Base-by-base conservation (phyloP, 2,329 filamentous ascomycete species). In the Ophiostoma ulmi region DNA sequence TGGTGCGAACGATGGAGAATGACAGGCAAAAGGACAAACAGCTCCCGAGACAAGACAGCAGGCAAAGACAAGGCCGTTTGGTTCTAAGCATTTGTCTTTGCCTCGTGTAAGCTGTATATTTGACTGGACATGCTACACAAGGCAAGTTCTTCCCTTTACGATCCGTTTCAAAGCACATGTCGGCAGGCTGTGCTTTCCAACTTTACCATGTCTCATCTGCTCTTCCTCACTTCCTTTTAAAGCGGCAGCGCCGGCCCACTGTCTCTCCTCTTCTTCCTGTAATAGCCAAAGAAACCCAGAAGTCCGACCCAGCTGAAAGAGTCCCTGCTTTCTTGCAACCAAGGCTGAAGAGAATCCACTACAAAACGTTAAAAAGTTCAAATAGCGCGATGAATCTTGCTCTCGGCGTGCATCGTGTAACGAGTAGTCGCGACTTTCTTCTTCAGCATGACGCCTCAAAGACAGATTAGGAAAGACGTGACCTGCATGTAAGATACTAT, bases 261-360 rank as follows among this genome's bases (percentile, higher is more conserved):
- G 58, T 22, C 17, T 20, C 44, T 52, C 44, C 44, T 20, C 44
- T 52, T 20, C 44, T 44, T 44, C 20, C 69, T 38, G 52, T 64
- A 10, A 26, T 44, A 8, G n/a, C 7, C 48, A 58, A 35, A 52
- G 39, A 67, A 44, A 22, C 6, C 31, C 26, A 36, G 39, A 35
- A 68, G 52, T 35, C 55, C 66, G 66, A 70, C 70, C 70, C 67
- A 71, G 70, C 70, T 71, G 70, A 69, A 66, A 71, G 66, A 67
- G 17, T 58, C 44, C 39, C 63, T 55, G 39, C 41, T 68, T 64
- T 36, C 65, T 58, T 26, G n/a, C 22, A 11, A 58, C 52, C n/a
- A 58, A 63, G 58, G 58, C 58, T 63, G 58, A 36, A 31, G 26
- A 35, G 26, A 35, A 63, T 26, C 58, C 38, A 35, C 38, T 20